Conservation (phyloP, 2,329 filamentous ascomycete species). For the Lecanicillium sp. region DNA sequence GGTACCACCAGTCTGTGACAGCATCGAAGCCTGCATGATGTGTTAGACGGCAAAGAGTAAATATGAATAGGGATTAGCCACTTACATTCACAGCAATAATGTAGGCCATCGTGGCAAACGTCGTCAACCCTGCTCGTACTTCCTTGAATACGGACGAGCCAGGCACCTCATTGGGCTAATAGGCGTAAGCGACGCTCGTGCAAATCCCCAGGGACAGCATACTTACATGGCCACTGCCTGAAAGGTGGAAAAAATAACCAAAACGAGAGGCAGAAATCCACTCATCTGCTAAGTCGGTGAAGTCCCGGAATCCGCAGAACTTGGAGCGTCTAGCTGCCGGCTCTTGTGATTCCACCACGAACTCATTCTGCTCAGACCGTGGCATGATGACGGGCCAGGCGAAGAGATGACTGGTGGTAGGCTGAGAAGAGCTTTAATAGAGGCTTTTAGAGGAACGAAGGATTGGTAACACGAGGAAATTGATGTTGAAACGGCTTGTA, state of each 20-base stretch:
- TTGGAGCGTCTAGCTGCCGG: constrained; percentile 15
- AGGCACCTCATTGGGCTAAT: constrained; percentile 56
- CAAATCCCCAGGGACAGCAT: not conserved
- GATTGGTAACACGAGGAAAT: too few relatives aligned
- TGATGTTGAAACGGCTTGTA: too few relatives aligned
- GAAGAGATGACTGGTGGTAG: not conserved
- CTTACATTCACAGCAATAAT: constrained; percentile 67
- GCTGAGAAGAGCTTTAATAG: too few relatives aligned
- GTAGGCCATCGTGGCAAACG: constrained; percentile 76
- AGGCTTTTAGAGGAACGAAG: too few relatives aligned
- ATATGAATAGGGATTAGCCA: not conserved
- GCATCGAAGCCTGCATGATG: constrained; percentile 52
- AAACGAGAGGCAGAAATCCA: constrained; percentile 35
- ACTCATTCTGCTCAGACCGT: constrained; percentile 6
- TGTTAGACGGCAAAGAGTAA: constrained; percentile 7
- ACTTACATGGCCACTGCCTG: constrained; percentile 60
- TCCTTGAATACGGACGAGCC: constrained; percentile 68
- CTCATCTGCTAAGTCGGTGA: constrained; percentile 25
- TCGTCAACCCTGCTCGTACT: constrained; percentile 70
- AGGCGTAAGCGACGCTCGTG: not conserved
- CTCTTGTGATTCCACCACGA: constrained; percentile 9
- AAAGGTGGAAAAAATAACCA: constrained; percentile 56
- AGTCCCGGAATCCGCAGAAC: constrained; percentile 25
- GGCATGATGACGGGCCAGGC: constrained; percentile 1
- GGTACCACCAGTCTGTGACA: constrained; percentile 68